Conservation (phyloP, 352 stramenopile species). For the Pseudoperonospora humuli region DNA sequence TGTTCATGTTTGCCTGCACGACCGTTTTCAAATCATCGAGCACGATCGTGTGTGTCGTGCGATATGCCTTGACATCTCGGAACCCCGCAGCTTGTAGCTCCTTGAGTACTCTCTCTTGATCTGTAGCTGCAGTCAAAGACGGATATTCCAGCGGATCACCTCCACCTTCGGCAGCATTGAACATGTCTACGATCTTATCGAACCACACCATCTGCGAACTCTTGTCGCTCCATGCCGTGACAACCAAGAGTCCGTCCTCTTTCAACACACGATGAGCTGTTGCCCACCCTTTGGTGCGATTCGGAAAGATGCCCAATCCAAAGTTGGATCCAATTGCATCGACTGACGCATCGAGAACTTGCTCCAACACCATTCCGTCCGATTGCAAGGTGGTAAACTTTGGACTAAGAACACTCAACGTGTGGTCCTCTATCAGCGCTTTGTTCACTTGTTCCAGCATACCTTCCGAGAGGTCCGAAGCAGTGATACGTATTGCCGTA, state of each 20-base stretch:
- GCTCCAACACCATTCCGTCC: conserved; percentile 28
- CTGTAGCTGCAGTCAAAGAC: conserved; percentile 5
- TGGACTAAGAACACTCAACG: conserved; percentile 9
- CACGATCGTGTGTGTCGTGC: conserved; percentile 27
- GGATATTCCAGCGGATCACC: conserved; percentile 7
- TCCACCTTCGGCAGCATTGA: conserved; percentile 15
- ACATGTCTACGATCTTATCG: conserved; percentile 22
- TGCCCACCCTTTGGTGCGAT: conserved; percentile 23
- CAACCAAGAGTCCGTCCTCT: conserved; percentile 31
- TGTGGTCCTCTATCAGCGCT: conserved; percentile 12
- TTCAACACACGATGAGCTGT: conserved; percentile 31
- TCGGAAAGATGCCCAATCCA: conserved; percentile 31
- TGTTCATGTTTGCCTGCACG: conserved; percentile 20
- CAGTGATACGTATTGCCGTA: conserved; percentile 24
- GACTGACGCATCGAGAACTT: conserved; percentile 25
- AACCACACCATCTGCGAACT: conserved; percentile 34
- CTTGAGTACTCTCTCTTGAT: conserved; percentile 9
- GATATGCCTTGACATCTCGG: conserved; percentile 16
- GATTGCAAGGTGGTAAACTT: conserved; percentile 32
- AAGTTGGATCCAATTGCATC: conserved; percentile 26
- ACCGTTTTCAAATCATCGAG: conserved; percentile 21
- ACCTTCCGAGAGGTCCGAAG: conserved; percentile 31
- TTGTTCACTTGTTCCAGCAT: conserved; percentile 34
- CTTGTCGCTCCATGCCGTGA: conserved; percentile 32
- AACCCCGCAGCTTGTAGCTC: conserved; percentile 23